A percentile compares a stretch with the other conserved stretches of the same genome.
Conservation (phyloP, 805 yeast species). For the Candida suzukii region DNA sequence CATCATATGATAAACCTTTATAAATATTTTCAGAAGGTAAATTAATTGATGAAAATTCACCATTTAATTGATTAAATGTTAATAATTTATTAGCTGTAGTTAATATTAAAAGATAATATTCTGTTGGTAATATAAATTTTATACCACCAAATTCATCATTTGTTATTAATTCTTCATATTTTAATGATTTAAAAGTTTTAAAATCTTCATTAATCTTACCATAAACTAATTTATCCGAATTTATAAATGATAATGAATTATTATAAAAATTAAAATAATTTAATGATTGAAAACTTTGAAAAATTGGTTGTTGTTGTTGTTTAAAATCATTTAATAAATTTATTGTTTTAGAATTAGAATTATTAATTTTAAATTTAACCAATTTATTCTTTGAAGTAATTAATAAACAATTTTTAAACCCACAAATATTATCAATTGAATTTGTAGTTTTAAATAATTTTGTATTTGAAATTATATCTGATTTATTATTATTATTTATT, state of each 20-base stretch:
- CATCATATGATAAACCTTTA: constrained; percentile 45
- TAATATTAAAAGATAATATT: constrained; percentile 46
- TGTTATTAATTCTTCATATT: background rate
- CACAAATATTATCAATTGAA: constrained; percentile 7
- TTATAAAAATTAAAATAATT: background rate
- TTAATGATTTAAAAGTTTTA: too few species aligned
- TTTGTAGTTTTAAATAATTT: constrained; percentile 29
- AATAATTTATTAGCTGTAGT: constrained; percentile 36
- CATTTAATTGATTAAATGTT: constrained; percentile 44
- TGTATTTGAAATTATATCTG: constrained; percentile 30
- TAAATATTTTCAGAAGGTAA: constrained; percentile 16
- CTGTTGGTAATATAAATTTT: constrained; percentile 38
- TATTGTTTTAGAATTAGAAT: too few species aligned
- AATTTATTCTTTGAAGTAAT: background rate
- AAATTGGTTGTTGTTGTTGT: background rate
- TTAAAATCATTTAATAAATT: too few species aligned
- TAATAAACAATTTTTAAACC: too few species aligned
- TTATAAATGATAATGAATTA: constrained; percentile 1
- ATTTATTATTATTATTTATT: constrained; percentile 36
- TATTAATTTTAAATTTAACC: background rate
- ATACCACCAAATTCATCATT: too few species aligned
- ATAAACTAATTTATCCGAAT: constrained; percentile 14
- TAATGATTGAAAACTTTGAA: constrained; percentile 6
- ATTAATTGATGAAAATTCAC: constrained; percentile 16
- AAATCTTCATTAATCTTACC: constrained; percentile 5